Evolutionary conservation across 768 basidiomycete species (phyloP).

Genomic region (Lanmaoa pseudosensibilis): DNA sequence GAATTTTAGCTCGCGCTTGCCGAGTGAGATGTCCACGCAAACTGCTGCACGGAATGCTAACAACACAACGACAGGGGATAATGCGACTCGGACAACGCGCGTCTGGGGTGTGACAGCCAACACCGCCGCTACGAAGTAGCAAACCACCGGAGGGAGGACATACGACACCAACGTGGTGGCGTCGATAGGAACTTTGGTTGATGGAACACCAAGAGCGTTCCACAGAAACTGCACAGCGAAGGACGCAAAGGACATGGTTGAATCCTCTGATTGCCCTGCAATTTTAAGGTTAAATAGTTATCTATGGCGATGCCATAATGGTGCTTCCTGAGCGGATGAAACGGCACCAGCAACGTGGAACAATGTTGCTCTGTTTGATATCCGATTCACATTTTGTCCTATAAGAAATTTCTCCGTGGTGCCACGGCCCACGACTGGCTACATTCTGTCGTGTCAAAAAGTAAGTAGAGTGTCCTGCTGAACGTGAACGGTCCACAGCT

Average conservation of each 20-base stretch:
- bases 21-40: constrained; percentile 14
- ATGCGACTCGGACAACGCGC: constrained; percentile 40
- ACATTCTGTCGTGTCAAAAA: no score
- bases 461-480: no score
- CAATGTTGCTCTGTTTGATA: no score
- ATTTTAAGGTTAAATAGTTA: neutral
- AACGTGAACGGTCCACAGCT: no score
- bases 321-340: no score
- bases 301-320: no score
- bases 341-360: no score
- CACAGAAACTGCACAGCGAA: neutral
- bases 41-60: constrained; percentile 40
- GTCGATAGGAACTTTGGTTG: constrained; percentile 30
- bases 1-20: neutral
- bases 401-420: no score
- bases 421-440: no score
- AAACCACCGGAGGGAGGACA: constrained; percentile 43
- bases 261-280: neutral
- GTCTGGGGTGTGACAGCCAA: constrained; percentile 50
- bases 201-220: constrained; percentile 6
- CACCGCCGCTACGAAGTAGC: constrained; percentile 48
- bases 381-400: no score
- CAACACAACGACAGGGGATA: constrained; percentile 48
- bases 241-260: neutral
- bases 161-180: constrained; percentile 34